Evolutionary conservation across 2,329 filamentous ascomycete species (phyloP), one percentile per base, ranked within the genome.

Genomic region (Paraphaeosphaeria sporulosa): DNA sequence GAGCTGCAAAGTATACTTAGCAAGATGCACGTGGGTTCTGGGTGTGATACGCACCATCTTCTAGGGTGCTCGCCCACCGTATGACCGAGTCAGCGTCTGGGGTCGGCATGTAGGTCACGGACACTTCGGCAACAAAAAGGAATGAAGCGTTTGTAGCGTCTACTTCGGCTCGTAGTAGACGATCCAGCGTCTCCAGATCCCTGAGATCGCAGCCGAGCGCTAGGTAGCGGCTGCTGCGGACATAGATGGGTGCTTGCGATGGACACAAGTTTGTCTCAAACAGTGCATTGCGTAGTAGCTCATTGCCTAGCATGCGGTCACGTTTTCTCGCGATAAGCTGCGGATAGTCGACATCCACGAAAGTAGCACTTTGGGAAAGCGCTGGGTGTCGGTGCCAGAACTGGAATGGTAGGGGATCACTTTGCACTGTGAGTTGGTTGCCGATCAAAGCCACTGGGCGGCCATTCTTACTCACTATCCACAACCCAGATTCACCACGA

Each of bases 41-140:
- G 21, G 19, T 12, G 21, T 19, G 67, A 32, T 64, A 68, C 81
- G 71, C 79, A 92, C 91, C 87, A 76, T 90, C 82, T 13, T 87
- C 85, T 52, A 96, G 81, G 12, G 80, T 86, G 57, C 87, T 87
- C n/a, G 91, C 89, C 93, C 93, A 97, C 53, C 83, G 75, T 32
- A 97, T 89, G 9, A 97, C 82, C 17, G 85, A 82, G 79, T 97
- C 89, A 6, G 93, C 89, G 43, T 87, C 88, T 23, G 85, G 76
- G 2, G 87, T 86, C 58, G 93, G 88, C 92, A 97, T 96, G 70
- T 96, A 96, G 0, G 93, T 95, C 43, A 96, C 87, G 3, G 93
- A 96, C 15, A 97, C 93, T 78, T 98, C 94, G 0, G 93, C 93
- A 27, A 93, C 85, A 69, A 95, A 96, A 25, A 97, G 81, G 2